These are phyloP conservation scores for Trichoderma endophyticum DNA, from an alignment of 2,329 filamentous ascomycete genomes.

Conservation along the genomic window DNA sequence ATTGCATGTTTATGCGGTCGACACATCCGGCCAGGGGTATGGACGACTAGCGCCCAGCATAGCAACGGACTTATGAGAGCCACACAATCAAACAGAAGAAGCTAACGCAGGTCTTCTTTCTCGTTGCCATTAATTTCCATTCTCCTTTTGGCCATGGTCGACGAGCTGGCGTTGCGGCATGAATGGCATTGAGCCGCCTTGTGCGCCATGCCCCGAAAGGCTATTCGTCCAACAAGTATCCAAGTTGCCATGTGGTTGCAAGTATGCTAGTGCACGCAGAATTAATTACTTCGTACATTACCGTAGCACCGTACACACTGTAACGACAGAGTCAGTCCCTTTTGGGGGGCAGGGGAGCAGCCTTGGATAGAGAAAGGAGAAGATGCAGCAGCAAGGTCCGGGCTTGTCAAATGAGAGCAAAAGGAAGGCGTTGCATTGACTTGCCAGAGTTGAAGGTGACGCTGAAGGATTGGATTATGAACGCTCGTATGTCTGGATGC, in stretches of 20 bases:
- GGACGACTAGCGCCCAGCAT: not conserved
- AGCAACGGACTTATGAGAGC: not conserved
- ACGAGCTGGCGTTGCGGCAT: constrained; percentile 1
- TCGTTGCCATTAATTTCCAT: not conserved
- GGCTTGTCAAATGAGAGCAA: not conserved
- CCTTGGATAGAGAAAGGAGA: not conserved
- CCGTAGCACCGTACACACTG: not conserved
- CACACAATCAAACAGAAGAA: not conserved
- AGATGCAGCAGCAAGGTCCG: not conserved
- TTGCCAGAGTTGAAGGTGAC: not conserved
- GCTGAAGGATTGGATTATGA: constrained; percentile 5
- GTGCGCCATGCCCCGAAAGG: not conserved
- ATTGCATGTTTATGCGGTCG: constrained; percentile 14
- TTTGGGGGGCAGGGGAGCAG: constrained; percentile 1
- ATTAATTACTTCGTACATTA: not conserved
- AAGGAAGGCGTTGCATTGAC: not conserved
- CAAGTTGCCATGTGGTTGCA: not conserved
- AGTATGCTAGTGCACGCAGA: not conserved
- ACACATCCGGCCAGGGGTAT: constrained; percentile 12
- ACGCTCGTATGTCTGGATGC: not conserved
- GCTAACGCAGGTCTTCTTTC: not conserved
- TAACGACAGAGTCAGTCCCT: not conserved
- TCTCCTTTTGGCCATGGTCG: not conserved
- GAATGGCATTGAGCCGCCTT: not conserved
- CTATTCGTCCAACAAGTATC: not conserved